Evolutionary conservation across 169 alveolate species (phyloP), one percentile per base, ranked within the genome.

Genomic region (Eimeria acervulina): DNA sequence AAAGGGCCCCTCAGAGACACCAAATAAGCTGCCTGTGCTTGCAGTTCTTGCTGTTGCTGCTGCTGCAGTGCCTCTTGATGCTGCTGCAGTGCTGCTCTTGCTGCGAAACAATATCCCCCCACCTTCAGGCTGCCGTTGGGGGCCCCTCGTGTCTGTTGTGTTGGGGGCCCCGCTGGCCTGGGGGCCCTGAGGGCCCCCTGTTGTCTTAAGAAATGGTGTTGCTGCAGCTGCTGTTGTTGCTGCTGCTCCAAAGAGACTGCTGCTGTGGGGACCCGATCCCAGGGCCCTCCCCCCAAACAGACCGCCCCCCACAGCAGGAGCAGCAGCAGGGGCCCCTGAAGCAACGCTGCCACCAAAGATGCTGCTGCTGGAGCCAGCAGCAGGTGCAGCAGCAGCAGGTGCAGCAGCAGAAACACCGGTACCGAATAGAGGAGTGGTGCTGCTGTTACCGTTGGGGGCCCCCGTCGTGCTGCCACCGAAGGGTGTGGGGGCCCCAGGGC

Each of bases 141-240:
- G 87, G 44, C 90, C 70, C 90, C 68, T 51, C 3, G 26, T 0
- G 31, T 42, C 90, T 6, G 23, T 31, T 2, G 23, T 31, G 4
- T 8, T 12, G 68, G 72, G 44, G 3, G 70, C 90, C 89, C 61
- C 89, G 7, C 84, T 33, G 44, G 51, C 28, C 6, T 10, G 51
- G 8, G 84, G 38, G 84, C 52, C 84, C 47, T 28, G 44, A 17
- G 84, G 84, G 84, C 84, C 38, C 84, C 84, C 84, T 38, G n/a
- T 17, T 17, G 36, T 33, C 40, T 44, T 36, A 26, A 28, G 85
- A 33, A 8, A 15, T 23, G 85, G 31, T 78, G 63, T 31, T 4
- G 26, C 47, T 33, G 61, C 47, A 33, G 31, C 61, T 78, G 59
- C 88, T 78, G 55, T 47, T 5, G 55, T 12, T 47, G 55, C 40